phyloP scores from a whole-genome alignment of 352 stramenopile species.

The Phytophthora sp. region DNA sequence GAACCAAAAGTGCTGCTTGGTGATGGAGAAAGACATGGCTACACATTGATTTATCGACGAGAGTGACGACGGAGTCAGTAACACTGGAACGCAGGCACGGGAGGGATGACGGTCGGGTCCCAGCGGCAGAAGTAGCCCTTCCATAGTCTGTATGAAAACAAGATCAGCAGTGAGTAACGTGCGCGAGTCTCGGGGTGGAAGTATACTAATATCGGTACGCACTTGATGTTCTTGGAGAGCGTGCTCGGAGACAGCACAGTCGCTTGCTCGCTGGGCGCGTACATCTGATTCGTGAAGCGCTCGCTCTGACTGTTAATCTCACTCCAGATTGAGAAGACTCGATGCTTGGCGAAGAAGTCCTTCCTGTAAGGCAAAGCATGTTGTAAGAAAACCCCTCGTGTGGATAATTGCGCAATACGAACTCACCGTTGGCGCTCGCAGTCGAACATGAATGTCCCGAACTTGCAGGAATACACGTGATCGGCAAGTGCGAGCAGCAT shows the following conservation, averaged over 20 bases:
- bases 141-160: slow-evolving; percentile 60
- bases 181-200: not conserved
- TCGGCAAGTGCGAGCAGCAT: slow-evolving; percentile 95
- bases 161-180: not conserved
- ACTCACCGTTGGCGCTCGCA: slow-evolving; percentile 89
- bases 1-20: not conserved
- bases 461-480: slow-evolving; percentile 97
- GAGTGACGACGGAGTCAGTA: slow-evolving; percentile 48
- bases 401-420: too few relatives aligned
- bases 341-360: slow-evolving; percentile 80
- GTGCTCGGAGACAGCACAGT: slow-evolving; percentile 70
- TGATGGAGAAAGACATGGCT: slow-evolving; percentile 1
- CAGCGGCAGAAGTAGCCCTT: slow-evolving; percentile 88
- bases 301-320: slow-evolving; percentile 78
- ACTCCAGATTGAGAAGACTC: slow-evolving; percentile 82
- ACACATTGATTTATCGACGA: not conserved
- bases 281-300: slow-evolving; percentile 73
- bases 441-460: slow-evolving; percentile 98
- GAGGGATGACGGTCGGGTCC: slow-evolving; percentile 80
- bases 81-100: slow-evolving; percentile 69
- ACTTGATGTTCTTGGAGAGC: slow-evolving; percentile 91
- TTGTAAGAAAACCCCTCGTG: too few relatives aligned
- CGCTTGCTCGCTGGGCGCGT: slow-evolving; percentile 49
- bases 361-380: slow-evolving; percentile 50
- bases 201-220: slow-evolving; percentile 23